Evolutionary conservation across 768 basidiomycete species (phyloP), one percentile per base, ranked within the genome.

Genomic region (Lactarius hatsudake): DNA sequence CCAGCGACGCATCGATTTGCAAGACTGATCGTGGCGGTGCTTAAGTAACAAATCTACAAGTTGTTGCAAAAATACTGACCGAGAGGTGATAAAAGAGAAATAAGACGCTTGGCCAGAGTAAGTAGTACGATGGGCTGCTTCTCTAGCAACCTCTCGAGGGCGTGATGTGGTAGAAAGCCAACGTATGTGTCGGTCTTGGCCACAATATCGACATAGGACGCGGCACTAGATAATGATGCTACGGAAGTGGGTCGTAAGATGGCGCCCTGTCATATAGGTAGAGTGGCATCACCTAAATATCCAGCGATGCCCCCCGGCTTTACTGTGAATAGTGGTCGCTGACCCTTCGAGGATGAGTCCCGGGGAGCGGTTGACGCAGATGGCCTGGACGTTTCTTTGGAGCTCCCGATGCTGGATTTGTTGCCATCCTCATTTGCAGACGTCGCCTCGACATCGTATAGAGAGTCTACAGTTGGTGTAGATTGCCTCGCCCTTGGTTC

Each of bases 131-230:
- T 98, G 2, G 97, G 97, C 57, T 92, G 84, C 72, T 95, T 90
- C 77, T 98, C 97, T 51, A 98, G 83, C 63, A 99, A 82, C 28
- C 91, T 82, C 74, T 98, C 94, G 63, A 99, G 79, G 7, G 96
- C 90, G 73, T 89, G 84, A 3, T 91, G 87, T 1, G 97, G 93
- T 34, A 99, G 77, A 76, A 96, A 96, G 0, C 97, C 97, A 69
- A 98, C 97, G 73, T 96, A 99, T n/a, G 90, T 91, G 74, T 99
- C 96, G 0, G 96, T 98, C 80, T 98, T 98, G 5, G 97, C 95
- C 70, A 84, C 89, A 75, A 99, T 97, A 75, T 96, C 94, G 54
- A 98, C 96, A 74, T 98, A 99, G 2, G 94, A 96, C 6, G 94
- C 88, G 32, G 91, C 94, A 62, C 89, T 90, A 71, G 93, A 94